Conservation (phyloP, 768 basidiomycete species). For the Trametes coccinea region DNA sequence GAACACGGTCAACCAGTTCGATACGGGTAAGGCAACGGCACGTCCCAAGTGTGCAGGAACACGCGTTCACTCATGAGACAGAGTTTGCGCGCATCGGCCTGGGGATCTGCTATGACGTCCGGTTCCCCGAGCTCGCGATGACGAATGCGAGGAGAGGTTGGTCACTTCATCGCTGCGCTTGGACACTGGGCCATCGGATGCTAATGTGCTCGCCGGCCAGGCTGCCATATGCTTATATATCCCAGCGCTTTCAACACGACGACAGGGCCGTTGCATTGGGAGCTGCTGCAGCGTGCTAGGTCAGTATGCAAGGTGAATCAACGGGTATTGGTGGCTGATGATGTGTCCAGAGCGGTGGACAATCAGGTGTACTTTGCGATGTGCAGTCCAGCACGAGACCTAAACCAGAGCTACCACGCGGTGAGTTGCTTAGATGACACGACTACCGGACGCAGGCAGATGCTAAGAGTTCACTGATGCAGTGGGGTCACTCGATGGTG, state of each 20-base stretch:
- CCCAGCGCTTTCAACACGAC: slow-evolving; percentile 95
- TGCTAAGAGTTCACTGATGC: neutral
- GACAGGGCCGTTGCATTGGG: slow-evolving; percentile 96
- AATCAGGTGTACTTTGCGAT: slow-evolving; percentile 96
- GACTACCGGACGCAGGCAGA: neutral
- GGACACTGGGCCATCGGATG: neutral
- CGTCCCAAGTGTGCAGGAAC: neutral
- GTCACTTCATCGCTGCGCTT: slow-evolving; percentile 9
- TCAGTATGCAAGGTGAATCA: slow-evolving; percentile 33
- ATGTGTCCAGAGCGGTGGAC: slow-evolving; percentile 73
- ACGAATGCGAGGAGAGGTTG: slow-evolving; percentile 83
- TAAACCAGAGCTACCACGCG: slow-evolving; percentile 84
- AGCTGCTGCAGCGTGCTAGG: slow-evolving; percentile 84
- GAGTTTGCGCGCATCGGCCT: slow-evolving; percentile 97
- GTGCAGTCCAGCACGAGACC: slow-evolving; percentile 92
- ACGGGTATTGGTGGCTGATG: neutral
- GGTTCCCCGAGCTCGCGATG: slow-evolving; percentile 93
- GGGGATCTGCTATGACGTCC: slow-evolving; percentile 95
- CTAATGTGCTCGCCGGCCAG: slow-evolving; percentile 37
- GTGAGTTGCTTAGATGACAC: slow-evolving; percentile 42
- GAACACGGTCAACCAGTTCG: slow-evolving; percentile 70
- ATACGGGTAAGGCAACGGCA: slow-evolving; percentile 61
- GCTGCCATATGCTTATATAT: slow-evolving; percentile 87
- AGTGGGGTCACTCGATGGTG: slow-evolving; percentile 92
- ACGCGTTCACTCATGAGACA: slow-evolving; percentile 32